phyloP scores from a whole-genome alignment of 169 alveolate genomes.

The Plasmodium inui region DNA sequence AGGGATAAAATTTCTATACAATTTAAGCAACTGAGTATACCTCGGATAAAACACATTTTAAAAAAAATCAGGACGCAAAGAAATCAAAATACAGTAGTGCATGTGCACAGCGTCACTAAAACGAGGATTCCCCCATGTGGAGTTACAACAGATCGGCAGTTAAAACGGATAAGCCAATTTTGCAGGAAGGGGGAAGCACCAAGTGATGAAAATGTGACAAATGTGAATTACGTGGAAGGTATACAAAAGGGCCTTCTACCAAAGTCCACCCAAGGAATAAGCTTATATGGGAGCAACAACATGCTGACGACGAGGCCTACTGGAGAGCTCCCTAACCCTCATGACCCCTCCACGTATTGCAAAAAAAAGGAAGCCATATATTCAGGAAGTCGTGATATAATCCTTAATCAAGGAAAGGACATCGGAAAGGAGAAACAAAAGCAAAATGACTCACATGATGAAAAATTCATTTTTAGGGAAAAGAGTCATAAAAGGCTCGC shows the following conservation, averaged over 20 bases:
- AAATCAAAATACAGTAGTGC: constrained; percentile 9
- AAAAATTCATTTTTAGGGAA: constrained; percentile 34
- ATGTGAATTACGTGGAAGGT: neutral
- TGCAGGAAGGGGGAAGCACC: neutral
- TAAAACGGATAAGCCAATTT: neutral
- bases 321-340: neutral
- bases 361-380: neutral
- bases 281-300: neutral
- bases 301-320: neutral
- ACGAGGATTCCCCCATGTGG: neutral
- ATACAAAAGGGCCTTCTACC: neutral
- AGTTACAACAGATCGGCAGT: neutral
- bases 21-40: constrained; percentile 20
- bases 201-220: neutral
- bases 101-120: constrained; percentile 16
- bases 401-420: neutral
- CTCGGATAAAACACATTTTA: constrained; percentile 40
- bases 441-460: neutral
- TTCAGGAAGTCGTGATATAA: neutral
- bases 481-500: neutral
- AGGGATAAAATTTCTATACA: constrained; percentile 30
- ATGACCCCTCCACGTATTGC: neutral
- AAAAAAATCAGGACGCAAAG: neutral
- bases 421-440: neutral
- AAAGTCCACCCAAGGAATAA: neutral